Conservation (phyloP, 768 basidiomycete genomes). For the Ramaria rubella region DNA sequence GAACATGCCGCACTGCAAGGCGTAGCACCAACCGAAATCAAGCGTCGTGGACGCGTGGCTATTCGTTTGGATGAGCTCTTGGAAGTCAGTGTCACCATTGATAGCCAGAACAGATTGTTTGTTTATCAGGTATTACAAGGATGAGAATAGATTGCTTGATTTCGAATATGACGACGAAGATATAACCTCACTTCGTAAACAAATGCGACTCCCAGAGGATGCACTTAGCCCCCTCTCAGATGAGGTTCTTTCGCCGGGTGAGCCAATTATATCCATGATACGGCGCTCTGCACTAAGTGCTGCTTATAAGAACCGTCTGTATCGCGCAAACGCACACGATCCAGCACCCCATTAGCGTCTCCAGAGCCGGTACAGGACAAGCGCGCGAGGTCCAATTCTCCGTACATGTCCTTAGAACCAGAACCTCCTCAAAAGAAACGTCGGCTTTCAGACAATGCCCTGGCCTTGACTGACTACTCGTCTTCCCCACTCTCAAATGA, state of each 20-base stretch:
- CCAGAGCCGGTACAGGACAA: constrained; percentile 8
- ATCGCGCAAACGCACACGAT: background rate
- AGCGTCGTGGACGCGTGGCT: constrained; percentile 67
- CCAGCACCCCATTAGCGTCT: background rate
- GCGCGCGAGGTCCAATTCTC: constrained; percentile 16
- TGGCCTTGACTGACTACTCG: background rate
- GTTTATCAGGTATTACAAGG: constrained; percentile 37
- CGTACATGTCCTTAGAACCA: constrained; percentile 20
- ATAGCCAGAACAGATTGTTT: background rate
- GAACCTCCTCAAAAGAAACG: constrained; percentile 25
- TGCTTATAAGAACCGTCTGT: background rate
- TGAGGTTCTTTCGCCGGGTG: constrained; percentile 48
- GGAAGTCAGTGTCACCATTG: constrained; percentile 41
- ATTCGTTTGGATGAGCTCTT: constrained; percentile 76
- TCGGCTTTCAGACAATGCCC: constrained; percentile 8
- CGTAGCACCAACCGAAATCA: constrained; percentile 57
- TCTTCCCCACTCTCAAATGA: constrained; percentile 10
- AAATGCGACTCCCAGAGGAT: constrained; percentile 54
- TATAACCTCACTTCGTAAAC: constrained; percentile 60
- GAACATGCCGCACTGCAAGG: constrained; percentile 63
- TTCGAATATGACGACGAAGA: constrained; percentile 71
- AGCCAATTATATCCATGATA: constrained; percentile 13
- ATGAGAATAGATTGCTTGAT: constrained; percentile 68
- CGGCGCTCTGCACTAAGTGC: background rate
- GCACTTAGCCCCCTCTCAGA: constrained; percentile 42